A percentile compares a stretch with the other conserved stretches of the same genome.
phyloP scores from a whole-genome alignment of 75 land plant genomes.

The Cryptomeria japonica region DNA sequence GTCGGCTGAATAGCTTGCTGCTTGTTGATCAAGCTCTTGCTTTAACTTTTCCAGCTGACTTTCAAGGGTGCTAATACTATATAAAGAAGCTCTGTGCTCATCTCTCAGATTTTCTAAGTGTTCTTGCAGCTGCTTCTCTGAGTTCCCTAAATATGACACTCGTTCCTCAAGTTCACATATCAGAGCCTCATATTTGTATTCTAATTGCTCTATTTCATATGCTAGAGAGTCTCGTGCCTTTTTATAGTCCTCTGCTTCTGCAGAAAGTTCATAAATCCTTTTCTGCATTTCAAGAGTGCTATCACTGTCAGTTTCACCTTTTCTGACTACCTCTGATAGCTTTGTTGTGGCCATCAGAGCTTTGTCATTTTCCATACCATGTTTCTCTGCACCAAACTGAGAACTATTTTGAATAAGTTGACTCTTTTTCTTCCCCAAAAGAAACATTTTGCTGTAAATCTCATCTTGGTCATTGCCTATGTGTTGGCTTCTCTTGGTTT shows the following conservation, averaged over 20 bases:
- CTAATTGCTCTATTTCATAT: constrained; percentile 60
- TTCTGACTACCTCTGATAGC: constrained; percentile 12
- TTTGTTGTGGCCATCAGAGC: neutral
- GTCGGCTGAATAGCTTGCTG: constrained; percentile 39
- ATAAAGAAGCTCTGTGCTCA: constrained; percentile 46
- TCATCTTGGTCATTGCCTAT: constrained; percentile 15
- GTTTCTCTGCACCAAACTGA: constrained; percentile 24
- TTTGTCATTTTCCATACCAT: neutral
- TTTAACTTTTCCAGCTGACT: constrained; percentile 51
- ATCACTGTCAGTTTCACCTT: constrained; percentile 18
- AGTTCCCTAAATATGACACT: constrained; percentile 11
- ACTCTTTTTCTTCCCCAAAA: constrained; percentile 18
- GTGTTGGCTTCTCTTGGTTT: constrained; percentile 8
- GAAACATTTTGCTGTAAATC: constrained; percentile 4
- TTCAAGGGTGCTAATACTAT: constrained; percentile 35
- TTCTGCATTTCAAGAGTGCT: constrained; percentile 26
- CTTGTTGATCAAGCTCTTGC: constrained; percentile 50
- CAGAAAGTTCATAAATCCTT: constrained; percentile 43
- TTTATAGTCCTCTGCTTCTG: constrained; percentile 62
- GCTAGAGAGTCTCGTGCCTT: constrained; percentile 41
- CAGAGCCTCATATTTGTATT: constrained; percentile 62
- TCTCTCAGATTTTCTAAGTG: constrained; percentile 48
- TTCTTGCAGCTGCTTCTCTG: constrained; percentile 49
- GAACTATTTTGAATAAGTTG: constrained; percentile 13
- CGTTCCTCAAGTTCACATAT: constrained; percentile 60